Base-by-base conservation (phyloP, 1,139 yeast species). In the Pichia sp. region DNA sequence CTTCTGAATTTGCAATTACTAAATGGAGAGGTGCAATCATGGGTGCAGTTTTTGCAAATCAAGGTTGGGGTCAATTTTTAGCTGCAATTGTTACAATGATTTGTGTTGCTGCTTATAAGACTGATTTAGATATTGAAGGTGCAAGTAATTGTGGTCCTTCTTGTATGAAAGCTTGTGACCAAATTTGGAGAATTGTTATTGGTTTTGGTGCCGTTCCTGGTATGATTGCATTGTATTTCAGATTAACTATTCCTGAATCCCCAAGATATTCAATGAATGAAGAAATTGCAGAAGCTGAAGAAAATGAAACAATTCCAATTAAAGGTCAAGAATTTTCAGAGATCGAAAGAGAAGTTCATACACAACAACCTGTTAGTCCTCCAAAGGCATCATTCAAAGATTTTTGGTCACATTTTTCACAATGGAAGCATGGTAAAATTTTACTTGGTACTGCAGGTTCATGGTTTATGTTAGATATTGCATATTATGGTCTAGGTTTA, bases 11-110 rank as follows among this genome's bases (percentile, higher is more conserved):
- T 66, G 81, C 96, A 38, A 86, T 95, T 54, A 87, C 95, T 62
- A 87, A 84, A 70, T 87, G 95, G 95, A 86, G 96, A 83, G 96
- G 96, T 76, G 95, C 96, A 58, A 87, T 87, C 64, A 87, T 87
- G 96, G 88, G 88, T 66, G 93, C 96, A 44, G 96, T 87, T 52
- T 87, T 87, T 70, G 91, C 96, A 51, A 87, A 87, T 73, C 96
- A 87, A 75, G 96, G 96, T 73, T 78, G 89, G 79, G 96, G 96
- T 68, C 96, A 87, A 73, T 77, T 87, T 57, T 68, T 83, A 14
- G 95, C 89, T 53, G 96, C 93, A 78, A 72, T 87, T 57, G 87
- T 87, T 60, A 87, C 95, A 53, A 72, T 87, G 63, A 64, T 84
- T 58, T 76, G 81, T 65, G 85, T 85, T 61, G 83, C 83, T 52